A percentile compares a stretch with the other conserved stretches of the same genome.
Conservation (phyloP, 331 rosid species). For the Telfairia occidentalis region DNA sequence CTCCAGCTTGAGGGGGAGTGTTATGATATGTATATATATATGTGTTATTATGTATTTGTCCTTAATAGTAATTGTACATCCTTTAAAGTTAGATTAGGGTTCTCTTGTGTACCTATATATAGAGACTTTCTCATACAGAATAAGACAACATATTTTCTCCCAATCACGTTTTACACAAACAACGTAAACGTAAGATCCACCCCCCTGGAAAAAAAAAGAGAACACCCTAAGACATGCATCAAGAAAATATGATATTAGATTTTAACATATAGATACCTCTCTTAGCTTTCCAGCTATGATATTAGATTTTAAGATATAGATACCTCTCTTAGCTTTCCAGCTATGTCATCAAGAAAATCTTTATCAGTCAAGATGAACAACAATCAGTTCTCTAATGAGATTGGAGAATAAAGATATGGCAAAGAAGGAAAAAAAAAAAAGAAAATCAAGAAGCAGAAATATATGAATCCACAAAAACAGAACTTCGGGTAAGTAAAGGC, state of each 20-base stretch:
- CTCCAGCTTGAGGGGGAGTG: no score
- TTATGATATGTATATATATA: no score
- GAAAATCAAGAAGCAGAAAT: background rate
- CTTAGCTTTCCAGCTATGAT: no score
- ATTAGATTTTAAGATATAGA: background rate
- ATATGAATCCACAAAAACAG: background rate
- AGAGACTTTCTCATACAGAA: no score
- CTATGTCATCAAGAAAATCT: slow-evolving; percentile 82
- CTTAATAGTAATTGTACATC: no score
- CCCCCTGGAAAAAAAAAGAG: background rate
- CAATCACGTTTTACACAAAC: no score
- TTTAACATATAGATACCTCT: slow-evolving; percentile 45
- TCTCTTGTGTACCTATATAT: no score
- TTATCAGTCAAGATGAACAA: slow-evolving; percentile 91
- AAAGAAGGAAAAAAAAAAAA: slow-evolving; percentile 1
- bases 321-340: slow-evolving; percentile 89
- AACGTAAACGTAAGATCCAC: no score
- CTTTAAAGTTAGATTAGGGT: no score
- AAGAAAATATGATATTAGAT: background rate
- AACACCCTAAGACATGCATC: background rate
- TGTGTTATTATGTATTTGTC: no score
- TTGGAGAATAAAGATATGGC: background rate
- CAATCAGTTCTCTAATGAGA: slow-evolving; percentile 69
- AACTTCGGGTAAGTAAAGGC: background rate
- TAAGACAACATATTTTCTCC: no score